A percentile compares a stretch with the other conserved stretches of the same genome.
These are phyloP conservation scores for Candida anglica DNA, from an alignment of 805 yeast species.

Conservation along the genomic window DNA sequence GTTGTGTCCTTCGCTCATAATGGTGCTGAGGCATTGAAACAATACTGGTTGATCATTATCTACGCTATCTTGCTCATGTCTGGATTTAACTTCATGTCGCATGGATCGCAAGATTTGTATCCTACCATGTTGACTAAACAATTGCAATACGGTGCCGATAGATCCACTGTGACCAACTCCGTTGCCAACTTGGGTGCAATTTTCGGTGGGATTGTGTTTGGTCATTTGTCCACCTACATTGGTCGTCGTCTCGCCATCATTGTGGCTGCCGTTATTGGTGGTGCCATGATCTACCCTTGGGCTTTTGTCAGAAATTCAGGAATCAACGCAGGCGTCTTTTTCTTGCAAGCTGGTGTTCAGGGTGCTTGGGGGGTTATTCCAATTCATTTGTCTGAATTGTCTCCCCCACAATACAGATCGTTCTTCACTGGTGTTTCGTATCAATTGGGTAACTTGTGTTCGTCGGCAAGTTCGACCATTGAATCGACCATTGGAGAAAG, in stretches of 20 bases:
- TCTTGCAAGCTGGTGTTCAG: constrained; percentile 60
- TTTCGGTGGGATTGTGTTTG: constrained; percentile 43
- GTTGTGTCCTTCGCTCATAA: constrained; percentile 25
- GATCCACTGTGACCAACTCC: constrained; percentile 35
- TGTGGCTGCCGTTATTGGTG: constrained; percentile 29
- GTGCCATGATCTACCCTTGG: constrained; percentile 40
- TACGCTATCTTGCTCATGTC: constrained; percentile 50
- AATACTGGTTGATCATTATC: constrained; percentile 58
- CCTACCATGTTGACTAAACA: no score
- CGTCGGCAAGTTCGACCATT: constrained; percentile 66
- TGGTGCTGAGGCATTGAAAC: constrained; percentile 28
- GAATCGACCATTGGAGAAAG: constrained; percentile 58
- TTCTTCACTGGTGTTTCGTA: constrained; percentile 62
- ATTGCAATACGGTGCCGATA: constrained; percentile 26
- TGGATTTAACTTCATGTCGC: constrained; percentile 39
- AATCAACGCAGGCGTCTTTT: constrained; percentile 57
- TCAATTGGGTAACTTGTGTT: constrained; percentile 65
- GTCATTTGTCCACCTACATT: constrained; percentile 33
- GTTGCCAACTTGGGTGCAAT: constrained; percentile 41
- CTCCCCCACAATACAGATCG: constrained; percentile 60
- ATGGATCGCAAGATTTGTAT: constrained; percentile 43
- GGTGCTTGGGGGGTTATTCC: constrained; percentile 72
- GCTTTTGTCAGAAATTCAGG: constrained; percentile 28
- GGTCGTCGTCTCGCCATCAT: constrained; percentile 35
- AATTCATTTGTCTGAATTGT: constrained; percentile 55